These are phyloP conservation scores for Taiozyma sp. DNA, from an alignment of 1,139 yeast genomes.

Conservation along the genomic window DNA sequence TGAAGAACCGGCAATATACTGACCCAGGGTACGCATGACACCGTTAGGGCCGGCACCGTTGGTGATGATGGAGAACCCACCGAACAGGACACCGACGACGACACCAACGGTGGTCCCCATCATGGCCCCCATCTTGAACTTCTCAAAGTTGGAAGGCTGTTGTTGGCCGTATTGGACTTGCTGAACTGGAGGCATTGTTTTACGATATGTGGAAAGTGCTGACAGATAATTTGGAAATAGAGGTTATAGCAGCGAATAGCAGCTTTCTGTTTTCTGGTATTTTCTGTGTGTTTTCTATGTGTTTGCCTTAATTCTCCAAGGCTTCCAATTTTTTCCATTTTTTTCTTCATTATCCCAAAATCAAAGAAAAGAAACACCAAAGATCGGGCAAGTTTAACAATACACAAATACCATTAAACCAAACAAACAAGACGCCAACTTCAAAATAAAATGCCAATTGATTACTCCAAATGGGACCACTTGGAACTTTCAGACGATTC, in stretches of 20 bases:
- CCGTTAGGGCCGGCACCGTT: slow-evolving; percentile 99
- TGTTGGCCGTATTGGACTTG: slow-evolving; percentile 71
- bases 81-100: slow-evolving; percentile 91
- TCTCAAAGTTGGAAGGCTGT: slow-evolving; percentile 87
- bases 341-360: not conserved
- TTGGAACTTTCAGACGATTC: slow-evolving; percentile 94
- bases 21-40: slow-evolving; percentile 92
- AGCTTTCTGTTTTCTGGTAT: not conserved
- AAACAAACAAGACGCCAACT: not conserved
- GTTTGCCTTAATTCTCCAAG: not conserved
- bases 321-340: not conserved
- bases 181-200: slow-evolving; percentile 62
- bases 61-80: slow-evolving; percentile 86
- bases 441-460: slow-evolving; percentile 54
- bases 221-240: not conserved
- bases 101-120: slow-evolving; percentile 98
- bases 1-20: slow-evolving; percentile 93
- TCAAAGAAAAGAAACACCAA: not conserved
- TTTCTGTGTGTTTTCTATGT: not conserved
- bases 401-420: not conserved
- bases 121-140: slow-evolving; percentile 95
- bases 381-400: no score
- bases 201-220: not conserved
- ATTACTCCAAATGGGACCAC: slow-evolving; percentile 97
- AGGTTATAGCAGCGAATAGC: not conserved